Base-by-base conservation (phyloP, 306 rosid genomes). In the Prosopis cineraria region DNA sequence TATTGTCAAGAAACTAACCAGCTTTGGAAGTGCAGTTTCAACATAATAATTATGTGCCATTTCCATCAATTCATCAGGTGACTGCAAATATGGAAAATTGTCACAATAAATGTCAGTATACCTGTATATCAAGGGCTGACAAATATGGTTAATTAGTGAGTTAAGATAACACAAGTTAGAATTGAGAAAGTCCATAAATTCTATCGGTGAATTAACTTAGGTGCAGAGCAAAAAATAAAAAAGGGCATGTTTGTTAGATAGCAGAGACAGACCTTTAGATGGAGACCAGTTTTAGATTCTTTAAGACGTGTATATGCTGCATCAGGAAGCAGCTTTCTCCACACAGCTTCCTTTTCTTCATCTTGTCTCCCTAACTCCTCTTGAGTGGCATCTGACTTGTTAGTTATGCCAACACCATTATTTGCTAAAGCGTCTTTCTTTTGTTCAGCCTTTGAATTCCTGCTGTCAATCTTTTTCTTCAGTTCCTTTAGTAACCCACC, bases 11-110 rank as follows among this genome's bases (percentile, higher is more conserved):
- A 85, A 82, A 82, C 96, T 79, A 78, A 95, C 98, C 98, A 95
- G 90, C 84, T 95, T 95, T 24, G 98, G 98, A 86, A 95, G 97
- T 69, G 98, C 98, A 40, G 91, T 88, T 78, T 92, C 98, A 45
- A 80, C 86, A 76, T 92, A 95, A 83, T 95, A 95, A 56, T 75
- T 90, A 77, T 92, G 92, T 43, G 98, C 98, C 98, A 89, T 90
- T 77, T 91, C 97, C 88, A 84, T 90, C 88, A 95, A 89, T 91
- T 92, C 98, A 73, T 88, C 89, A 20, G 98, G 98, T 69, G 90
- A 87, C 98, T 95, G 93, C 73, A 80, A 76, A 85, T 68, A 59
- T 44, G 72, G 73, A 74, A 73, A 63, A 78, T 19, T 62, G 64
- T 27, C 44, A 48, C 17, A 62, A 43, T 75, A 34, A 80, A 77